Base-by-base conservation (phyloP, 306 rosid genomes). In the Medicago arabica region DNA sequence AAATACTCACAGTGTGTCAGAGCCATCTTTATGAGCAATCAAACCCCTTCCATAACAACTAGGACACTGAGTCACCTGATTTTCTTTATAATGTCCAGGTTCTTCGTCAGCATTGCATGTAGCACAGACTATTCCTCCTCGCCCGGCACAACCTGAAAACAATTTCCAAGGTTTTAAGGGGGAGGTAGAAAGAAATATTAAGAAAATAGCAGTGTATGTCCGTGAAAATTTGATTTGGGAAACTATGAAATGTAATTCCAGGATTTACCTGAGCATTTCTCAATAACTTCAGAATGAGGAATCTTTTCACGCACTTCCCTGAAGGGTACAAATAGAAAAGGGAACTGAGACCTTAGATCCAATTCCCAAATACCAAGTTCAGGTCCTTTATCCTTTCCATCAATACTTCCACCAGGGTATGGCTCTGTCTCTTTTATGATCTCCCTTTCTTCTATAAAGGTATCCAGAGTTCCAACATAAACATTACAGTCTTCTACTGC, bases 1-100 rank as follows among this genome's bases (percentile, higher is more conserved):
- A 78, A 79, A 21, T 67, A 78, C 96, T 86, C 81, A 95, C 97
- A 83, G 55, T 41, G 97, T 75, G 79, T 95, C 99, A 72, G 99
- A 92, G 81, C 97, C 99, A 87, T 95, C 99, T 80, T 70, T 88
- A 78, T 90, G 99, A 79, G 99, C 99, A 80, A 95, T 86, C 83
- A 92, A 89, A 77, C 99, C 96, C 84, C 99, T 92, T 69, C 99
- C 97, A 61, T 90, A 67, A 88, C 99, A 95, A 84, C 85, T 74
- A 53, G 88, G 74, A 74, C 98, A 95, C 71, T 78, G 84, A 41
- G 65, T 59, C 99, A 89, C 83, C 84, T 85, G 97, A 82, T 90
- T 95, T 85, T 86, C 93, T 83, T 85, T 88, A 72, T 85, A 87
- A 75, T 74, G 80, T 80, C 99, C 99, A 83, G 87, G 90, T 87